phyloP scores from a whole-genome alignment of 2,329 filamentous ascomycete species.

The Trichoderma sp. region DNA sequence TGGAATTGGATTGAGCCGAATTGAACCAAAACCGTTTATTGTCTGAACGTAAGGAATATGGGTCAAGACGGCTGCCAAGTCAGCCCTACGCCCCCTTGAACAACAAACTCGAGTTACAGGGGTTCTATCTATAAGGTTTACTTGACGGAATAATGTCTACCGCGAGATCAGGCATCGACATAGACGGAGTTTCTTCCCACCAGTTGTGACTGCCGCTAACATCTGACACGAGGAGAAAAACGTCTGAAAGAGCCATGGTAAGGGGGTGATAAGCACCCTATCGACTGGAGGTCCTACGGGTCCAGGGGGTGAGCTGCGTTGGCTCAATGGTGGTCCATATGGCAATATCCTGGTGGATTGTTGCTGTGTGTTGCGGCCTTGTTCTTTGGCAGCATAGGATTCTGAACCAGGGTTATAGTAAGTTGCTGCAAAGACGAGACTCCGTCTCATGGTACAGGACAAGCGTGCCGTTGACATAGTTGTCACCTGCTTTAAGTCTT shows the following conservation, averaged over 20 bases:
- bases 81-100: conserved; percentile 2
- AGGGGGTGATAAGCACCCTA: not conserved
- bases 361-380: conserved; percentile 5
- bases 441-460: not conserved
- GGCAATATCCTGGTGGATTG: not conserved
- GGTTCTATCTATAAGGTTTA: no score
- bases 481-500: not conserved
- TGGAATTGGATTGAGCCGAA: not conserved
- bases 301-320: not conserved
- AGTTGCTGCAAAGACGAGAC: not conserved
- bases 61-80: not conserved
- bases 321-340: conserved; percentile 9
- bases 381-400: not conserved
- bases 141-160: not conserved
- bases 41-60: not conserved
- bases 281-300: not conserved
- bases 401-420: no score
- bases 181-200: not conserved
- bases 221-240: conserved; percentile 11
- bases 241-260: not conserved
- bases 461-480: no score
- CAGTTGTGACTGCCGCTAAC: not conserved
- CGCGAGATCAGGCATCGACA: not conserved
- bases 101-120: not conserved
- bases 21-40: conserved; percentile 4